Evolutionary conservation across 257 asterid genomes (phyloP).

Genomic region (Misopates orontium): DNA sequence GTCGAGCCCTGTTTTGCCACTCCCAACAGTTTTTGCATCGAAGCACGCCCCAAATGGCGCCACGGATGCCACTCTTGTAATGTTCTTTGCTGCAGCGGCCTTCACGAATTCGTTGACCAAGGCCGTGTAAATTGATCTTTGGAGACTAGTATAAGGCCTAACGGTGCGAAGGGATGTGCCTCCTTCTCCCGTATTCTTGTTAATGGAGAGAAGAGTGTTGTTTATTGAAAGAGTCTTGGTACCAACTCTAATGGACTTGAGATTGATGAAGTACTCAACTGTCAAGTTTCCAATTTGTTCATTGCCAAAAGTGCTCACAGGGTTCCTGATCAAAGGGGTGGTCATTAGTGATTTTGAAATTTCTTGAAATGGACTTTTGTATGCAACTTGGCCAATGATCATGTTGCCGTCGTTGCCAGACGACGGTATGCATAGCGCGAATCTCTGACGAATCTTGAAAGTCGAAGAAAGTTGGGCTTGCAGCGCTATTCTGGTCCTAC

Average conservation of each 20-base stretch:
- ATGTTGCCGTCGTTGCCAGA: conserved; percentile 34
- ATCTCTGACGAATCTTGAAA: conserved; percentile 36
- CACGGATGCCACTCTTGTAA: conserved; percentile 41
- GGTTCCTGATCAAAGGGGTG: conserved; percentile 43
- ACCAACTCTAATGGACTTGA: conserved; percentile 41
- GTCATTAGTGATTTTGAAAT: conserved; percentile 29
- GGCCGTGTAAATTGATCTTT: conserved; percentile 38
- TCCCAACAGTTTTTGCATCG: conserved; percentile 30
- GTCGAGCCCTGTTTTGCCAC: conserved; percentile 31
- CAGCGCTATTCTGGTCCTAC: conserved; percentile 43
- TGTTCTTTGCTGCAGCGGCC: conserved; percentile 33
- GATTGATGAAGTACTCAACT: conserved; percentile 41
- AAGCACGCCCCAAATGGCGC: conserved; percentile 55
- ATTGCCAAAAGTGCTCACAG: conserved; percentile 32
- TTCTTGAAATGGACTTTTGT: conserved; percentile 26
- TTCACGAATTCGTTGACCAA: conserved; percentile 41
- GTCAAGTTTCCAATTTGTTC: conserved; percentile 41
- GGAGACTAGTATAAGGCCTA: conserved; percentile 43
- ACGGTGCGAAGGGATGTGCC: conserved; percentile 55
- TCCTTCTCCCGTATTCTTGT: conserved; percentile 43
- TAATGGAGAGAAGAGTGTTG: conserved; percentile 40
- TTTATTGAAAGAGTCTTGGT: conserved; percentile 29
- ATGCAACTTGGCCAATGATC: conserved; percentile 36
- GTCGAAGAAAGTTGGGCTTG: conserved; percentile 42
- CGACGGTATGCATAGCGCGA: conserved; percentile 41